These are phyloP conservation scores for Syzygium aromaticum DNA, from an alignment of 345 rosid species.

Conservation along the genomic window DNA sequence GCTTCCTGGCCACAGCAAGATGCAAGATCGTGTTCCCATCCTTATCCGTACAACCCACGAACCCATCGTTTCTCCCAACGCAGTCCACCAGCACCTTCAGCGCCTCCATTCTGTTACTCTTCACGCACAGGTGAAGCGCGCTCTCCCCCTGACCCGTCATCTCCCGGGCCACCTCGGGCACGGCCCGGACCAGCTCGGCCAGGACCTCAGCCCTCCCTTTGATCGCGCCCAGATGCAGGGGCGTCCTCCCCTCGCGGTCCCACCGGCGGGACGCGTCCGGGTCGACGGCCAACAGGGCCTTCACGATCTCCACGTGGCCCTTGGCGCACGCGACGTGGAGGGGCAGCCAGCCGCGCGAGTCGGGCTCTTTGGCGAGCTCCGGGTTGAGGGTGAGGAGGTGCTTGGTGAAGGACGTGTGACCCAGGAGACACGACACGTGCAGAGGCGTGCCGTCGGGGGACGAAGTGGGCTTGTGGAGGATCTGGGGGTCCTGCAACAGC, in stretches of 20 bases:
- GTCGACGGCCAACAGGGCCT: conserved; percentile 1
- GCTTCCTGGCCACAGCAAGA: conserved; percentile 12
- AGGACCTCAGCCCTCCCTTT: conserved; percentile 13
- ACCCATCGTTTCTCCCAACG: conserved; percentile 2
- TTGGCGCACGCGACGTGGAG: conserved; percentile 16
- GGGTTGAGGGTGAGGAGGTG: conserved; percentile 2
- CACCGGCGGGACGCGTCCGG: conserved; percentile 4
- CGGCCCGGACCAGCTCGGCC: conserved; percentile 4
- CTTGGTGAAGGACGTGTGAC: conserved; percentile 11
- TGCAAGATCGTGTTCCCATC: conserved; percentile 20
- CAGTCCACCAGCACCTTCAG: conserved; percentile 12
- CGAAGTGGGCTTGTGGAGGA: neutral
- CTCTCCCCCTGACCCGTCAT: conserved; percentile 8
- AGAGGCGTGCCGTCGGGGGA: neutral
- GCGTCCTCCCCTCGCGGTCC: conserved; percentile 16
- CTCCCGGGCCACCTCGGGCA: conserved; percentile 5
- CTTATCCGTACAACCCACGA: conserved; percentile 7
- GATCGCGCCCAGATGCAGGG: conserved; percentile 12
- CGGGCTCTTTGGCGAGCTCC: conserved; percentile 1
- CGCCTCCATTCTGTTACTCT: conserved; percentile 8
- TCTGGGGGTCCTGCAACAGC: neutral
- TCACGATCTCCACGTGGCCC: conserved; percentile 14
- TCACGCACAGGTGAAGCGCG: conserved; percentile 13
- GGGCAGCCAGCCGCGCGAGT: conserved; percentile 5
- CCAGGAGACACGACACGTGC: conserved; percentile 10